A percentile compares a stretch with the other conserved stretches of the same genome.
These are phyloP conservation scores for Umbelopsis sp. DNA, from an alignment of 192 early-diverging fungal species.

Conservation along the genomic window DNA sequence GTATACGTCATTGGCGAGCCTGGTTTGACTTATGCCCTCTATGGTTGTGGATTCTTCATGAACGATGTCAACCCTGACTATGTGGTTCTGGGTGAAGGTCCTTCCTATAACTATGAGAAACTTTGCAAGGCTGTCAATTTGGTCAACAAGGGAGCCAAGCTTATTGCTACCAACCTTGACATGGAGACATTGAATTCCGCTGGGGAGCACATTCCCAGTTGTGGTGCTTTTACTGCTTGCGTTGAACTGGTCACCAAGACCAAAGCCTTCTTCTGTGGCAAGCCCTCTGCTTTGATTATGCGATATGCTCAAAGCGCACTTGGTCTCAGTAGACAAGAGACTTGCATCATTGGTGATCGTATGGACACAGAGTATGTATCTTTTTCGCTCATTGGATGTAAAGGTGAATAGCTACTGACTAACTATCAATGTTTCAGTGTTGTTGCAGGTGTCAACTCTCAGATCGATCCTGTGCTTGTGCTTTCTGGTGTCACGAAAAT, in stretches of 20 bases:
- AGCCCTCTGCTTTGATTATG: conserved; percentile 61
- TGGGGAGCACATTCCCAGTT: conserved; percentile 50
- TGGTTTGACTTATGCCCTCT: conserved; percentile 58
- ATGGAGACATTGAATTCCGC: conserved; percentile 50
- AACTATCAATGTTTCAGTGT: conserved; percentile 31
- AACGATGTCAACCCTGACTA: conserved; percentile 60
- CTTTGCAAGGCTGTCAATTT: conserved; percentile 56
- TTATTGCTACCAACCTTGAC: conserved; percentile 69
- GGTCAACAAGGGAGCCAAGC: conserved; percentile 53
- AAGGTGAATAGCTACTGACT: not conserved
- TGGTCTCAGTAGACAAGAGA: conserved; percentile 53
- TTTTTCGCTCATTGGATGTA: not conserved
- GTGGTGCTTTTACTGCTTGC: conserved; percentile 58
- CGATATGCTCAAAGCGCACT: conserved; percentile 56
- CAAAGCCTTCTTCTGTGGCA: conserved; percentile 62
- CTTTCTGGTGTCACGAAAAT: conserved; percentile 55
- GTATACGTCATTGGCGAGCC: conserved; percentile 63
- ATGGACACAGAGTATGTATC: conserved; percentile 65
- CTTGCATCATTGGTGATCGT: conserved; percentile 67
- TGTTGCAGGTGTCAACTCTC: conserved; percentile 57
- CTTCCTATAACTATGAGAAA: conserved; percentile 54
- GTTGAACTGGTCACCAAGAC: conserved; percentile 60
- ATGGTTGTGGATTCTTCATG: conserved; percentile 63
- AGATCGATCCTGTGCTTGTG: conserved; percentile 61
- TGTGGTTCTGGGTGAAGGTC: conserved; percentile 62